Evolutionary conservation across 441 rosid species (phyloP), one percentile per base, ranked within the genome.

Genomic region (Gossypium schwendimanii): DNA sequence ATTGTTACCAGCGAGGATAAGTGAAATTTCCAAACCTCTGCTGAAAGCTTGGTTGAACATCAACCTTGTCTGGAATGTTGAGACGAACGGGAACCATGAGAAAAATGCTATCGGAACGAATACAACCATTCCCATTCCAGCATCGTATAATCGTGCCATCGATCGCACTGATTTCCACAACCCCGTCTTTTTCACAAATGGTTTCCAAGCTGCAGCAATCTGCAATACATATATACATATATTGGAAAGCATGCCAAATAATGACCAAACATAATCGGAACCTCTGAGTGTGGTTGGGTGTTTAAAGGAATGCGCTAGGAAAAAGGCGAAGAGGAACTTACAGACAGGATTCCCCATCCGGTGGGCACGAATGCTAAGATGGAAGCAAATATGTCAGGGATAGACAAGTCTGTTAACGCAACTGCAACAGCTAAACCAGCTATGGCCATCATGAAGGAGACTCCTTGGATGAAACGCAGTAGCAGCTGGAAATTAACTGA

Each of bases 11-110:
- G 99, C 96, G 18, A 96, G 97, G 83, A 96, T 96, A 44, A 96
- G 94, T 64, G 99, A 96, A 73, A 96, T 96, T 80, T 91, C 97
- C 52, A 91, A 76, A 44, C 98, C 99, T 31, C 97, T 83, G 83
- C 99, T 93, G 83, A 93, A 96, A 5, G 99, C 99, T 75, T 96
- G 98, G 82, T 95, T 95, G 86, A 88, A 95, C 99, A 95, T 95
- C 65, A 95, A 91, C 63, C 99, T 87, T 5, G 99, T 96, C 76
- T 96, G 98, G 86, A 96, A 96, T 36, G 99, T 96, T 3, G 98
- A 93, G 39, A 96, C 87, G 11, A 96, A 96, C 0, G 99, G 99
- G 85, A 96, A 96, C 98, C 98, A 96, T 2, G 99, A 91, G 63
- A 87, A 86, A 10, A 96, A 79, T 0, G 99, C 97, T 2, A 96